phyloP scores from a whole-genome alignment of 371 early-diverging fungal genomes.

The Mucor velutinosus region DNA sequence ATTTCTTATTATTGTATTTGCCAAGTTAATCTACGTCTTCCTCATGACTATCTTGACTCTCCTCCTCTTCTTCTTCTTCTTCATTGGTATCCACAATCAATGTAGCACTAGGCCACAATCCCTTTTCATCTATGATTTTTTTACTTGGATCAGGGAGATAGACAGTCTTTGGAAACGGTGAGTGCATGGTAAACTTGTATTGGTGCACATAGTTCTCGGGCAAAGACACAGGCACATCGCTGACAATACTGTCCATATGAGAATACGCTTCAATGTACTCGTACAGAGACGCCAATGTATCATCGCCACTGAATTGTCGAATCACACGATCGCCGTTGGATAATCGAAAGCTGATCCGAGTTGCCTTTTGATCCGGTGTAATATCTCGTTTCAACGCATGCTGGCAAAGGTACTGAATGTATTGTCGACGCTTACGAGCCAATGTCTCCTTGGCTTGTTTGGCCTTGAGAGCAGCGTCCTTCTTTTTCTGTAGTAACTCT shows the following conservation, averaged over 20 bases:
- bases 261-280: constrained; percentile 78
- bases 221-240: neutral
- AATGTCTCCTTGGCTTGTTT: constrained; percentile 24
- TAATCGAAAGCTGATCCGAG: constrained; percentile 68
- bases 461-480: constrained; percentile 31
- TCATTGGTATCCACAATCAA: constrained; percentile 66
- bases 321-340: constrained; percentile 67
- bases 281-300: constrained; percentile 58
- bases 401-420: constrained; percentile 37
- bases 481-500: constrained; percentile 41
- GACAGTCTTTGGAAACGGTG: constrained; percentile 72
- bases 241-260: constrained; percentile 54
- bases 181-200: constrained; percentile 70
- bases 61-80: constrained; percentile 27
- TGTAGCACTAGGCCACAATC: constrained; percentile 71
- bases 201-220: constrained; percentile 64
- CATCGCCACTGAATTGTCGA: constrained; percentile 67
- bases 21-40: neutral
- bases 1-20: neutral
- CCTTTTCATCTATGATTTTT: constrained; percentile 43
- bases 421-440: constrained; percentile 38
- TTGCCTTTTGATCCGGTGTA: constrained; percentile 36
- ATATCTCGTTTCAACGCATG: constrained; percentile 38
- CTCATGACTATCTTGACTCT: neutral
- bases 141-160: constrained; percentile 41